Conservation (phyloP, 2,329 filamentous ascomycete species). For the Pseudogymnoascus sp. region DNA sequence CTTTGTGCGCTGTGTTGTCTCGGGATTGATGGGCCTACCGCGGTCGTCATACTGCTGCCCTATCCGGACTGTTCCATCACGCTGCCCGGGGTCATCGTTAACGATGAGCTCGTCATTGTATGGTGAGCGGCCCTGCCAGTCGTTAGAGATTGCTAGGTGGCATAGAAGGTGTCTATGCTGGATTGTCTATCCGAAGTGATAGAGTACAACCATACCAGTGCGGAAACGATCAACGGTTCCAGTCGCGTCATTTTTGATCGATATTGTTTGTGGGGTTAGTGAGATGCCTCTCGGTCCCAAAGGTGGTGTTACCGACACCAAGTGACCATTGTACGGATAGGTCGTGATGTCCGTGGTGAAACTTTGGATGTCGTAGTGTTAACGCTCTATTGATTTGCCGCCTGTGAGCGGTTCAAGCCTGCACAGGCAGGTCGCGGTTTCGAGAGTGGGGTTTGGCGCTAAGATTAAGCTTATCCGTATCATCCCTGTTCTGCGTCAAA, state of each 20-base stretch:
- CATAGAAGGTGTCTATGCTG: neutral
- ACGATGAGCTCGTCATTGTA: constrained; percentile 26
- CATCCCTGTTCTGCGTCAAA: constrained; percentile 9
- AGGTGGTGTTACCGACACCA: neutral
- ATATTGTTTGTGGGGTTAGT: neutral
- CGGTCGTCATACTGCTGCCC: constrained; percentile 26
- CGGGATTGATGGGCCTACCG: constrained; percentile 26
- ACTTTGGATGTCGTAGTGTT: neutral
- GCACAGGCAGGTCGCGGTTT: neutral
- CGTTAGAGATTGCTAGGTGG: neutral
- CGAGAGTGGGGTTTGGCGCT: constrained; percentile 8
- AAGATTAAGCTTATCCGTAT: constrained; percentile 11
- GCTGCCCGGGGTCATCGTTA: constrained; percentile 4
- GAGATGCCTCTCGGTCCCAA: neutral
- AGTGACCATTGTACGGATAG: neutral
- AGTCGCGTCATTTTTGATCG: constrained; percentile 17
- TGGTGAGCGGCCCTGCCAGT: constrained; percentile 25
- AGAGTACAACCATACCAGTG: constrained; percentile 18
- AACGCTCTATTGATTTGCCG: neutral
- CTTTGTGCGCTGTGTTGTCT: constrained; percentile 25
- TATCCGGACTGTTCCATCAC: neutral
- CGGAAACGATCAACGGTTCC: constrained; percentile 21
- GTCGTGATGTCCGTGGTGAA: neutral
- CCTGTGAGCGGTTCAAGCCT: neutral
- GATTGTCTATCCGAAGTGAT: neutral